Evolutionary conservation across 2,329 filamentous ascomycete genomes (phyloP).

Genomic region (Coniochaeta sp.): DNA sequence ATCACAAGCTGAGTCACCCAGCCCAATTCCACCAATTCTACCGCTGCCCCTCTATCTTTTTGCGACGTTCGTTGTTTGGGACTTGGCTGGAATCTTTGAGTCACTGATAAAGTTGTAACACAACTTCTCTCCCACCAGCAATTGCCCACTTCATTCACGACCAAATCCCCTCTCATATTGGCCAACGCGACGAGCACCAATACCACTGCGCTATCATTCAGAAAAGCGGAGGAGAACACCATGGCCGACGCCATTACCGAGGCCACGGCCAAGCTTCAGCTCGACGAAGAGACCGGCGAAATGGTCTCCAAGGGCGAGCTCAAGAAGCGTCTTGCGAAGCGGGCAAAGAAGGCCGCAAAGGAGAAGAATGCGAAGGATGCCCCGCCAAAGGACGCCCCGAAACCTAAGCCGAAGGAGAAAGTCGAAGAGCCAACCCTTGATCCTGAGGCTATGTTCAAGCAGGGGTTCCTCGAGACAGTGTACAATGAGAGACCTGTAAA

Average conservation of each 20-base stretch:
- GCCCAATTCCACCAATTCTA: not conserved
- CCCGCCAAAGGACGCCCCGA: slow-evolving; percentile 21
- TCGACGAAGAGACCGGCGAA: slow-evolving; percentile 58
- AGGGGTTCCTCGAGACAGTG: slow-evolving; percentile 67
- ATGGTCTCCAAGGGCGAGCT: slow-evolving; percentile 58
- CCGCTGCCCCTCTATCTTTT: slow-evolving; percentile 7
- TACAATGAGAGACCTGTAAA: slow-evolving; percentile 59
- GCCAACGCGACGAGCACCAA: not conserved
- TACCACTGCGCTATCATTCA: no score
- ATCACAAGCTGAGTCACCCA: slow-evolving; percentile 6
- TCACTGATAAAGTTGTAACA: not conserved
- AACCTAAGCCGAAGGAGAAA: slow-evolving; percentile 27
- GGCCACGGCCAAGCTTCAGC: slow-evolving; percentile 47
- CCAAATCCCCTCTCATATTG: not conserved
- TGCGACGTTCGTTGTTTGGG: not conserved
- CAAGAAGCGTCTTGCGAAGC: slow-evolving; percentile 53
- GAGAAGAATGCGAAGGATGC: slow-evolving; percentile 39
- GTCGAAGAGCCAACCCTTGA: slow-evolving; percentile 37
- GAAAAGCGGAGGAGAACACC: not conserved
- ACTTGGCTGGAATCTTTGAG: not conserved
- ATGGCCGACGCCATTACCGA: slow-evolving; percentile 43
- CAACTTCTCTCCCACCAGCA: not conserved
- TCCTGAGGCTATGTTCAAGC: slow-evolving; percentile 68
- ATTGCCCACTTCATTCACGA: not conserved
- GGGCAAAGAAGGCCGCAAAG: slow-evolving; percentile 47